phyloP scores from a whole-genome alignment of 768 basidiomycete species.

The Holtermannia corniformis region DNA sequence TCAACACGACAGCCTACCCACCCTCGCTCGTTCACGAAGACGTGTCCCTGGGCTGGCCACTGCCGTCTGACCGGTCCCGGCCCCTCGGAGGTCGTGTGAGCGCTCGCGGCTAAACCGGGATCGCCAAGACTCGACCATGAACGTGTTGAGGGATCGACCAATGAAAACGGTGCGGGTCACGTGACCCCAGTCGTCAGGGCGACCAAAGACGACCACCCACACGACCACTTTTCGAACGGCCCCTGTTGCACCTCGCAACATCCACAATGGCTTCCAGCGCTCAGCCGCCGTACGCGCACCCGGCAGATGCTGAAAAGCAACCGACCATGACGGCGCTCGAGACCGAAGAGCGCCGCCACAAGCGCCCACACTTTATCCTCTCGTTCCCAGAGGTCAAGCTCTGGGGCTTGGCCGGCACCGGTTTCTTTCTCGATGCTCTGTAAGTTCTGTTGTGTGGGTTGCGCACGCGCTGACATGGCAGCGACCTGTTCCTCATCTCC shows the following conservation, averaged over 20 bases:
- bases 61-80: too few relatives aligned
- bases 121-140: background rate
- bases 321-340: background rate
- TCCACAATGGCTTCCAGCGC: background rate
- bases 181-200: too few relatives aligned
- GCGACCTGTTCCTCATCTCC: slow-evolving; percentile 64
- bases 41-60: too few relatives aligned
- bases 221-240: too few relatives aligned
- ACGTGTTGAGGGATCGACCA: background rate
- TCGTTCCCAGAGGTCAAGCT: slow-evolving; percentile 52
- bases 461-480: slow-evolving; percentile 45
- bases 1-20: too few relatives aligned
- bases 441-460: background rate
- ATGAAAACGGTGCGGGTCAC: too few relatives aligned
- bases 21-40: too few relatives aligned
- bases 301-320: background rate
- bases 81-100: too few relatives aligned
- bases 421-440: slow-evolving; percentile 63
- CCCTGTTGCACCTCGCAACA: background rate
- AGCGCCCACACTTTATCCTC: slow-evolving; percentile 35
- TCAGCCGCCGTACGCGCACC: background rate
- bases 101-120: too few relatives aligned
- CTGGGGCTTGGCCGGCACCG: slow-evolving; percentile 56
- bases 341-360: background rate
- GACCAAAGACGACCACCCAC: too few relatives aligned